Base-by-base conservation (phyloP, 768 basidiomycete species). In the Cyathus striatus region DNA sequence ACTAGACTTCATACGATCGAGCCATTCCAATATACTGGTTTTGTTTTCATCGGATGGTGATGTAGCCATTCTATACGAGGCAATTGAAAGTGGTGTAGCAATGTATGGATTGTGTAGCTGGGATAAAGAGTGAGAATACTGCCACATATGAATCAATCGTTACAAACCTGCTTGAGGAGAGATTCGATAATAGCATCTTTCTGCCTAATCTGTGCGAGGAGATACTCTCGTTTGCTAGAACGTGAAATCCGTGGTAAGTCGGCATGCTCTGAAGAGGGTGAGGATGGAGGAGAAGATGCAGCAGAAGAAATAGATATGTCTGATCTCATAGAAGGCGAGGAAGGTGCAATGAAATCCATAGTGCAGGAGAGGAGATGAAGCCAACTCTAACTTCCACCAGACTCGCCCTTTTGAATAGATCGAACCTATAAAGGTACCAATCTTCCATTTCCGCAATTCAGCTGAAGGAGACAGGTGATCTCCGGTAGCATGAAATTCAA, bases 151-250 rank as follows among this genome's bases (percentile, higher is more conserved):
- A 10, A 30, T 22, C 23, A 20, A 38, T 23, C 1, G 42, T 23
- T 2, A 59, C 70, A 12, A 24, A 82, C 87, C 70, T 90, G 87
- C 58, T 90, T 90, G 50, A 92, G 73, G 12, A 91, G 76, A 12
- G 81, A 85, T 49, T 90, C 86, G 51, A 92, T 91, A 51, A 91
- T 84, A 16, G 79, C 71, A 65, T 92, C 89, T 66, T 92, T 92
- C 65, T 92, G 89, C 42, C 83, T 76, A 49, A 92, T 83, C 58
- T 91, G 86, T 4, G 87, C 86, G 20, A 91, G 76, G 14, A 92
- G 70, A 56, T 90, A 90, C 55, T 91, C 90, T 45, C 88, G 79
- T 68, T 90, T 90, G 57, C 89, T 92, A 52, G 61, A 65, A 16
- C 49, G 55, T 52, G 59, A 59, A 53, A 63, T 52, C 47, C 61